Evolutionary conservation across 2,329 filamentous ascomycete species (phyloP), one percentile per base, ranked within the genome.

Genomic region (Diaporthe citriasiana): DNA sequence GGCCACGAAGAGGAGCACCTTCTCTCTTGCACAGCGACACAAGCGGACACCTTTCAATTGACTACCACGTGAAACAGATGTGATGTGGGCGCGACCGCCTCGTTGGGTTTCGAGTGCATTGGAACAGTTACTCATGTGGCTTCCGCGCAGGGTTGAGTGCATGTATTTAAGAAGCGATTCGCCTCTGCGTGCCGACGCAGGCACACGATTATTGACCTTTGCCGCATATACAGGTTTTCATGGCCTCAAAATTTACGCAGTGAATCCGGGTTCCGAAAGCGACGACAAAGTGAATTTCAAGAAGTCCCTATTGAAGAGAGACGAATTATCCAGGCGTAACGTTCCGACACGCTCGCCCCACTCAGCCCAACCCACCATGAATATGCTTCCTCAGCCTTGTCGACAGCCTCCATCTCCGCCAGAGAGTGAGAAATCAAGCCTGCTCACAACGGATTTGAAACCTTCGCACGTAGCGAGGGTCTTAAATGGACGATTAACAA

Each of bases 341-440:
- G 10, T 38, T 38, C 33, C 55, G 0, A 40, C n/a, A 38, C 15
- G 2, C 12, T 15, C 19, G 12, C 33, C 53, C 30, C 5, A 22
- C 30, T 35, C 30, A 38, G 13, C 22, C 10, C 19, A 15, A 9
- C 3, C 10, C 35, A 19, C 13, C 38, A 40, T 45, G 57, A 30
- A 42, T 6, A 30, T 10, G 13, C 15, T 30, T 1, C 38, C 57
- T 19, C n/a, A 38, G 33, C n/a, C 10, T 12, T 57, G 9, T 25
- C 55, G 45, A 45, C 57, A n/a, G 5, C 57, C 57, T 19, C 57
- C 57, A 45, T 60, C 57, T 1, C 57, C 57, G 22, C 57, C 57
- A 60, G 57, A 42, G 2, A 60, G 38, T 19, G 57, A 60, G 9
- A 42, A 60, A 19, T 27, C 38, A 45, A 60, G 57, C 57, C 30